Conservation (phyloP, 768 basidiomycete species). For the Tylopilus rubrobrunneus region DNA sequence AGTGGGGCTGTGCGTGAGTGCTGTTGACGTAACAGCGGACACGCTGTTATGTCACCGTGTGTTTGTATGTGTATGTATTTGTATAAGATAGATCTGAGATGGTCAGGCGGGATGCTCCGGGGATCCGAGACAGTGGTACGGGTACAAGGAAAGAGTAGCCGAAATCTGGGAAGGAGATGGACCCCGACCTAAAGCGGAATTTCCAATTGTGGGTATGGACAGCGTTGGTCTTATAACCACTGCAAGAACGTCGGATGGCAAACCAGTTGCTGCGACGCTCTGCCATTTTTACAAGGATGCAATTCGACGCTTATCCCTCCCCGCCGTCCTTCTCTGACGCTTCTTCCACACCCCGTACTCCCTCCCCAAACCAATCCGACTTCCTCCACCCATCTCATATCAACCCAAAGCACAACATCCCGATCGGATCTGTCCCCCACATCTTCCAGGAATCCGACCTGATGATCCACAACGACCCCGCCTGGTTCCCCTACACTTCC, state of each 20-base stretch:
- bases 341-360: constrained; percentile 66
- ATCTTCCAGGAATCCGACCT: constrained; percentile 44
- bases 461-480: constrained; percentile 37
- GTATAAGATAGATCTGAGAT: constrained; percentile 27
- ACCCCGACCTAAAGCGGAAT: constrained; percentile 22
- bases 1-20: constrained; percentile 29
- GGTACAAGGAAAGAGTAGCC: constrained; percentile 35
- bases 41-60: constrained; percentile 28
- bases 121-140: constrained; percentile 31
- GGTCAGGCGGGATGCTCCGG: constrained; percentile 31
- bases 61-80: constrained; percentile 19
- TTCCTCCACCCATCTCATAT: constrained; percentile 22
- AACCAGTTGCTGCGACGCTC: constrained; percentile 22
- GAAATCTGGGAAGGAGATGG: constrained; percentile 35
- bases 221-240: constrained; percentile 33
- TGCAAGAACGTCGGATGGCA: constrained; percentile 7
- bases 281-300: constrained; percentile 30
- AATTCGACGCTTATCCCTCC: constrained; percentile 59
- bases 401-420: constrained; percentile 37
- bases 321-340: constrained; percentile 56
- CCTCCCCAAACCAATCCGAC: constrained; percentile 53
- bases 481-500: constrained; percentile 32
- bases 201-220: constrained; percentile 23
- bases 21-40: constrained; percentile 31
- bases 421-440: constrained; percentile 44